These are phyloP conservation scores for Phytophthora aleatoria DNA, from an alignment of 352 stramenopile genomes.

Conservation along the genomic window DNA sequence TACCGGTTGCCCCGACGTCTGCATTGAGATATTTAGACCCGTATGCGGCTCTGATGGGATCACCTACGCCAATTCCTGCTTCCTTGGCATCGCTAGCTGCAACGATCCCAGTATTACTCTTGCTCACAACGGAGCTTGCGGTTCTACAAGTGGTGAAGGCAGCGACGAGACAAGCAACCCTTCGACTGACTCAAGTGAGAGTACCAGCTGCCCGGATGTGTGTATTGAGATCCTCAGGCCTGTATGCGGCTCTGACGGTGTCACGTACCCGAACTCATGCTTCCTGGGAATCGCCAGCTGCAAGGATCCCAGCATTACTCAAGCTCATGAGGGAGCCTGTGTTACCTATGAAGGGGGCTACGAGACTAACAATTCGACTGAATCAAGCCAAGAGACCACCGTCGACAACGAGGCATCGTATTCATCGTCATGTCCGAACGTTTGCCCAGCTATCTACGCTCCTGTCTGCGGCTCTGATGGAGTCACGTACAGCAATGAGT, in stretches of 20 bases:
- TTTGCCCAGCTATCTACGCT: slow-evolving; percentile 34
- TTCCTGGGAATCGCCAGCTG: slow-evolving; percentile 22
- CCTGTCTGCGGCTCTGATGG: slow-evolving; percentile 44
- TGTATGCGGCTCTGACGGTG: slow-evolving; percentile 38
- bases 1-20: slow-evolving; percentile 2
- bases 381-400: slow-evolving; percentile 14
- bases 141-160: slow-evolving; percentile 7
- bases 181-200: slow-evolving; percentile 6
- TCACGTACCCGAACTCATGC: slow-evolving; percentile 39
- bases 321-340: slow-evolving; percentile 44
- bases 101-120: slow-evolving; percentile 32
- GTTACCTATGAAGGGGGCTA: slow-evolving; percentile 8
- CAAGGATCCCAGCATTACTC: slow-evolving; percentile 28
- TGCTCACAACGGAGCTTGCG: slow-evolving; percentile 39
- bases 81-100: slow-evolving; percentile 34
- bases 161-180: slow-evolving; percentile 1
- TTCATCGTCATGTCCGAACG: slow-evolving; percentile 16
- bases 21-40: slow-evolving; percentile 14
- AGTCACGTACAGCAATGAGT: slow-evolving; percentile 42
- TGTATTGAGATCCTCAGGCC: slow-evolving; percentile 28
- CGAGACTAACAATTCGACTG: neutral
- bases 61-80: slow-evolving; percentile 17
- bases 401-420: slow-evolving; percentile 1
- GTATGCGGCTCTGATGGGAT: slow-evolving; percentile 12
- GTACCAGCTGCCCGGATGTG: slow-evolving; percentile 8